A percentile compares a stretch with the other conserved stretches of the same genome.
Conservation (phyloP, 345 rosid species). For the Cardamine occulta region DNA sequence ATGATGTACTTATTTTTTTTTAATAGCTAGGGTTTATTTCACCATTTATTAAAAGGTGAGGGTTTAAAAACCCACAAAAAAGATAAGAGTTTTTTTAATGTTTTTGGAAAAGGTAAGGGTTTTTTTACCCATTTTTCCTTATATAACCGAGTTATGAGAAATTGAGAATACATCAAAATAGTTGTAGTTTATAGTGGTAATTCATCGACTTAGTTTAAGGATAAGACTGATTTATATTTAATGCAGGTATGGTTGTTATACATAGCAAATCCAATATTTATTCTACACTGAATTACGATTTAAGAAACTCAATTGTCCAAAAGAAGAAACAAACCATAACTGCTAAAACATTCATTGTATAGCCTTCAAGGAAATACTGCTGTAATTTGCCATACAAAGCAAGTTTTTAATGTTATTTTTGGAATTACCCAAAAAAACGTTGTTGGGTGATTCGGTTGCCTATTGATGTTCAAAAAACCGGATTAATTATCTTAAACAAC, state of each 20-base stretch:
- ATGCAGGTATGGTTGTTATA: conserved; percentile 2
- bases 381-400: conserved; percentile 2
- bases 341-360: background rate
- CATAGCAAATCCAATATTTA: background rate
- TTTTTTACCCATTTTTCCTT: no score
- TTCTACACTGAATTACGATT: background rate
- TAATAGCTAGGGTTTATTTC: no score
- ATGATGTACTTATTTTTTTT: no score
- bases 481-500: no score
- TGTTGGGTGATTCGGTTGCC: no score
- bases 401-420: background rate
- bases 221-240: background rate
- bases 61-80: no score
- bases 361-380: background rate
- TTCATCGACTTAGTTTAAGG: conserved; percentile 2
- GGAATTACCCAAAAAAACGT: no score
- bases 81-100: no score
- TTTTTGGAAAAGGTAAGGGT: no score
- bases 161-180: background rate
- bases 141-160: background rate
- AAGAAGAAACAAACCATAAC: conserved; percentile 20
- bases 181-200: background rate
- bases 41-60: no score
- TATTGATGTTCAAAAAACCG: no score
- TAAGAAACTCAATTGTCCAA: conserved; percentile 22